Evolutionary conservation across 306 rosid genomes (phyloP), one percentile per base, ranked within the genome.

Genomic region (Fragaria ananassa): DNA sequence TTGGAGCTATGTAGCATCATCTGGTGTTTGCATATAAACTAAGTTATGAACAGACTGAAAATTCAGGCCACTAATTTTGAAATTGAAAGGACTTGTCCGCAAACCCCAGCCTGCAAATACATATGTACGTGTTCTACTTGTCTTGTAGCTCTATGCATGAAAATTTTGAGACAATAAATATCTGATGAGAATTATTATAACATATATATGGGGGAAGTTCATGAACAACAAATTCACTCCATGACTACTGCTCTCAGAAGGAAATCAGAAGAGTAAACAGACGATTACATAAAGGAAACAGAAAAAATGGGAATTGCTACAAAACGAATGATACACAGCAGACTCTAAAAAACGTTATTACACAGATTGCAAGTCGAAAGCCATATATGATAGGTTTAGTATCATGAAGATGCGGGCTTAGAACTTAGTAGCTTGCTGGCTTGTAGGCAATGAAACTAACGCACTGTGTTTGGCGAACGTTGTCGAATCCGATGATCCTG

Each of bases 401-500:
- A 62, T 62, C 65, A 62, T 62, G n/a, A 62, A 37, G 9, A 35
- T 34, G 31, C 21, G 44, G 47, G 15, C 1, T 72, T n/a, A 37
- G 10, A 42, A 70, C 17, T 75, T 85, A 51, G 73, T 0, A 39
- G 77, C 49, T 0, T 0, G 63, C 2, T 0, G 98, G 96, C 89
- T 74, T 89, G 97, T 71, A 74, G 74, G 89, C 97, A 41, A 95
- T 90, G 97, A 92, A 90, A 82, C 96, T 91, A 82, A 89, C 82
- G 88, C 96, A 89, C 79, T 96, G 96, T 21, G 85, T 88, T 85
- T 95, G 98, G 17, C 96, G 93, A 14, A 3, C 4, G 73, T 89
- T 95, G 92, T 95, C 98, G 31, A 95, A 95, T 37, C 96, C 97
- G 11, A 95, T 90, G 89, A 95, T 85, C 10, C 97, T 72, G 76